A percentile compares a stretch with the other conserved stretches of the same genome.
Evolutionary conservation across 345 rosid genomes (phyloP).

Genomic region (Erucastrum elatum): DNA sequence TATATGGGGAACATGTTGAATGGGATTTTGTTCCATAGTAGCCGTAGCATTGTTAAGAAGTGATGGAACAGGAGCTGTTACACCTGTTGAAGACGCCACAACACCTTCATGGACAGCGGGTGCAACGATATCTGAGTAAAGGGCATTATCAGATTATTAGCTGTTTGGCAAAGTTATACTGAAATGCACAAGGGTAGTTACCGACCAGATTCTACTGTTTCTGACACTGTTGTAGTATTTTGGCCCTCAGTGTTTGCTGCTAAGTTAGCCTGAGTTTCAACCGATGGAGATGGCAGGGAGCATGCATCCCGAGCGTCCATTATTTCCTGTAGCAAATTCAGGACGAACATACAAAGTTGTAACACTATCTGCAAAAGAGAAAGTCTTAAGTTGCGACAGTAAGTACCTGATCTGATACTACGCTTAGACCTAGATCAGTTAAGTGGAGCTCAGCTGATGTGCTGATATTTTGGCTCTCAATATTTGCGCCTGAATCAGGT

Average conservation of each 20-base stretch:
- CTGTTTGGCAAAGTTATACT: not conserved
- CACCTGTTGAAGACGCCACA: constrained; percentile 31
- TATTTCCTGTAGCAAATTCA: not conserved
- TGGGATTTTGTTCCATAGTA: constrained; percentile 6
- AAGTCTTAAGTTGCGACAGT: not conserved
- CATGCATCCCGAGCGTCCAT: constrained; percentile 22
- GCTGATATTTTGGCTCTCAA: constrained; percentile 22
- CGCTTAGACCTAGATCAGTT: constrained; percentile 22
- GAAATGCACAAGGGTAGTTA: not conserved
- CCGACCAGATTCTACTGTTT: constrained; percentile 23
- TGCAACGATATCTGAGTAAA: constrained; percentile 16
- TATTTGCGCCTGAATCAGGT: constrained; percentile 8
- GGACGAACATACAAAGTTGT: constrained; percentile 13
- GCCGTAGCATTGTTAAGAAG: constrained; percentile 16
- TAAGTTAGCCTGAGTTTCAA: constrained; percentile 28
- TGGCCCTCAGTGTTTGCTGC: constrained; percentile 20
- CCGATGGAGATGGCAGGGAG: constrained; percentile 28
- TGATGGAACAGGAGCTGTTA: constrained; percentile 24
- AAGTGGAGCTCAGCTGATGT: constrained; percentile 31
- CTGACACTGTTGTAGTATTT: constrained; percentile 9
- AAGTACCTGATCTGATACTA: constrained; percentile 27
- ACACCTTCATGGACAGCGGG: constrained; percentile 17
- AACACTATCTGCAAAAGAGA: constrained; percentile 4
- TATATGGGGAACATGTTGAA: constrained; percentile 31
- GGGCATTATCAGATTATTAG: not conserved